These are phyloP conservation scores for Eucalyptus rudis DNA, from an alignment of 345 rosid species.

Conservation along the genomic window DNA sequence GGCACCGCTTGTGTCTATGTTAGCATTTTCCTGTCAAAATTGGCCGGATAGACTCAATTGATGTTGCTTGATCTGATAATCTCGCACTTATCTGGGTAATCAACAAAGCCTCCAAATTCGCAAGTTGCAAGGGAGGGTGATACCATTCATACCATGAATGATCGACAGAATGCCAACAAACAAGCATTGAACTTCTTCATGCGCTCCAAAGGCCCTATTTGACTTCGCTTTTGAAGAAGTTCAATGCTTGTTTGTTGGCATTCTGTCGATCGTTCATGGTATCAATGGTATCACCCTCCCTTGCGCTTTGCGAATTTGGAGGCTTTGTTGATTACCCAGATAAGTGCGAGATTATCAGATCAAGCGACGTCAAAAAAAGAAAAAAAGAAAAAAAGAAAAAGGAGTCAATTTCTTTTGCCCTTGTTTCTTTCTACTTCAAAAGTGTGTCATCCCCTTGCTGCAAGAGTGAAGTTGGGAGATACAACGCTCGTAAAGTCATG, in stretches of 20 bases:
- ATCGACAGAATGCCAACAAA: too few species aligned
- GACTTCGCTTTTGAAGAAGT: background rate
- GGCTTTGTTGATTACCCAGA: background rate
- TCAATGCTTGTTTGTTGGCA: background rate
- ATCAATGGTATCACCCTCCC: background rate
- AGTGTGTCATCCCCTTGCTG: background rate
- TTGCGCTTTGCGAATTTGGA: background rate
- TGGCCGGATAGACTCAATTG: accelerated
- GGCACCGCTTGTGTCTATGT: accelerated
- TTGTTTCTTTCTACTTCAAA: background rate
- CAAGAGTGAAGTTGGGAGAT: background rate
- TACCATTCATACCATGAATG: too few species aligned
- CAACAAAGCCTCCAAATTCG: too few species aligned
- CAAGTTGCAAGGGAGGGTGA: too few species aligned
- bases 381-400: background rate
- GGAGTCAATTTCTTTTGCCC: background rate
- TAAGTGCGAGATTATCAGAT: background rate
- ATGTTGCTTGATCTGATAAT: too few species aligned
- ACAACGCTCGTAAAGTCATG: background rate
- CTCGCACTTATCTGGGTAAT: too few species aligned
- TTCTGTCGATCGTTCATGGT: background rate
- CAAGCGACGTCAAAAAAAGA: too few species aligned
- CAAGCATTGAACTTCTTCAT: background rate
- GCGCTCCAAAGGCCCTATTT: background rate
- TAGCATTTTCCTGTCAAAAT: accelerated